phyloP scores from a whole-genome alignment of 176 grass and related monocot genomes.

The Poa pratensis region DNA sequence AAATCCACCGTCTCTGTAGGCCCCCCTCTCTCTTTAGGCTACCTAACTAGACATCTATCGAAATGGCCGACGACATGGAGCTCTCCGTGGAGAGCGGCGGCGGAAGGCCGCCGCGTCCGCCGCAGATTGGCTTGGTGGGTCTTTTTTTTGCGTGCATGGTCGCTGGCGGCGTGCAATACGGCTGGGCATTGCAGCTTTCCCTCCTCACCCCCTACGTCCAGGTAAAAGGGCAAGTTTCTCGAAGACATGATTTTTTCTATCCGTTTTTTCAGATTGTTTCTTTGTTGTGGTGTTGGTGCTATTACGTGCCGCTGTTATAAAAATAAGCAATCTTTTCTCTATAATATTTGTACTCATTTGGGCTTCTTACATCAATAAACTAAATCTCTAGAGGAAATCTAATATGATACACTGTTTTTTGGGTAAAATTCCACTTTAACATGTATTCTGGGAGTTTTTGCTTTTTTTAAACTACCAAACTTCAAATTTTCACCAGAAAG shows the following conservation, averaged over 20 bases:
- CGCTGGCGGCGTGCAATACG: constrained; percentile 81
- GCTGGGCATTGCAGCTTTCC: constrained; percentile 86
- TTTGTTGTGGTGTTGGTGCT: neutral
- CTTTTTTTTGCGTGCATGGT: constrained; percentile 69
- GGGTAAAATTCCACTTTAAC: no score
- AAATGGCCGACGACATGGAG: constrained; percentile 4
- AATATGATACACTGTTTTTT: no score
- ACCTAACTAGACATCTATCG: neutral
- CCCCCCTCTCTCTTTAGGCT: neutral
- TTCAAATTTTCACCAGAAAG: no score
- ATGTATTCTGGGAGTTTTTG: no score
- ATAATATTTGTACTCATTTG: no score
- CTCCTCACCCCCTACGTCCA: constrained; percentile 91
- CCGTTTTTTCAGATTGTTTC: neutral
- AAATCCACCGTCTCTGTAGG: neutral
- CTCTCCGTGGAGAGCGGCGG: neutral
- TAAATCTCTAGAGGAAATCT: no score
- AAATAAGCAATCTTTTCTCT: no score
- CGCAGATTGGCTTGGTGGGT: constrained; percentile 45
- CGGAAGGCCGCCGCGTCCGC: neutral
- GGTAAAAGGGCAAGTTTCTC: constrained; percentile 33
- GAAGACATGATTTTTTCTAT: neutral
- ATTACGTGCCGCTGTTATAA: neutral
- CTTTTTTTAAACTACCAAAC: no score
- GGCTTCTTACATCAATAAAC: no score